These are phyloP conservation scores for Ceratocystis colombiana DNA, from an alignment of 2,329 filamentous ascomycete genomes.

Conservation along the genomic window DNA sequence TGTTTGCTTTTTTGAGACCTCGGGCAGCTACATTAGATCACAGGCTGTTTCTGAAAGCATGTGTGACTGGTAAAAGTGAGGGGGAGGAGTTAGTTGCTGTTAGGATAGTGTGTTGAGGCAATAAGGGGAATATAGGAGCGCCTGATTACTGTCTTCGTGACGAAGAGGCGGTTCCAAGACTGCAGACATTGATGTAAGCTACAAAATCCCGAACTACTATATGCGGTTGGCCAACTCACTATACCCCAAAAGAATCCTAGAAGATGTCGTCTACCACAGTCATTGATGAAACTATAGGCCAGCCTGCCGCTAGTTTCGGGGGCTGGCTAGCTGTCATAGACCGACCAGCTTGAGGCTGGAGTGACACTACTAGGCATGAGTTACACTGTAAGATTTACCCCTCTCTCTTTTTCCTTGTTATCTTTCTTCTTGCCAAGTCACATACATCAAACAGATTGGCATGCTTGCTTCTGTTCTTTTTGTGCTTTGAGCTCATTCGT, in stretches of 20 bases:
- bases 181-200: too few species aligned
- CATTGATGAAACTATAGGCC: neutral
- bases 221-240: too few species aligned
- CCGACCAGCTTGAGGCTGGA: neutral
- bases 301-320: neutral
- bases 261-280: neutral
- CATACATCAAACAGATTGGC: neutral
- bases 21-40: neutral
- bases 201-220: too few species aligned
- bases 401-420: neutral
- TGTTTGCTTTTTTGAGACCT: neutral
- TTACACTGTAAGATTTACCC: neutral
- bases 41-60: neutral
- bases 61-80: neutral
- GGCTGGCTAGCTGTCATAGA: neutral
- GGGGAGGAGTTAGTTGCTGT: neutral
- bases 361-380: slow-evolving; percentile 1
- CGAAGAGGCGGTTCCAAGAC: too few species aligned
- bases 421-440: neutral
- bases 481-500: neutral
- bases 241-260: too few species aligned
- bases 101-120: too few species aligned
- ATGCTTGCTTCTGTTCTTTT: neutral
- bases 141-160: too few species aligned
- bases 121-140: too few species aligned